phyloP scores from a whole-genome alignment of 192 early-diverging fungal genomes.

The Dimargaris xerosporica region DNA sequence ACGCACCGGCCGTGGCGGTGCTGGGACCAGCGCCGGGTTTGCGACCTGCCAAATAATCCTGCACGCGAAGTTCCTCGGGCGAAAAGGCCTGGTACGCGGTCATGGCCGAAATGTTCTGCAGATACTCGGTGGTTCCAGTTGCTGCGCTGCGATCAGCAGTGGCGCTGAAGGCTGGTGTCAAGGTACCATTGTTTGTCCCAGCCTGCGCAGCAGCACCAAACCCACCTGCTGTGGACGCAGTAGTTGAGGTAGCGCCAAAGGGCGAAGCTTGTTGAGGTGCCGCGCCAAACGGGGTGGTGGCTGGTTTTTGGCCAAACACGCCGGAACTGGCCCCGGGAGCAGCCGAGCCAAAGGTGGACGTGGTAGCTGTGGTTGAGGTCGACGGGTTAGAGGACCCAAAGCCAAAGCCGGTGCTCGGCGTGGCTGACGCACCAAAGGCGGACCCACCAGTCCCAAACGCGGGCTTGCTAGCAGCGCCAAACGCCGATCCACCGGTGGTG shows the following conservation, averaged over 20 bases:
- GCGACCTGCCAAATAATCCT: constrained; percentile 76
- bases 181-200: constrained; percentile 23
- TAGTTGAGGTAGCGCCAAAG: constrained; percentile 27
- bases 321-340: neutral
- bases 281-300: constrained; percentile 16
- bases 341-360: neutral
- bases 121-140: constrained; percentile 38
- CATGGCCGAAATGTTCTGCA: constrained; percentile 69
- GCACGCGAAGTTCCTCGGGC: constrained; percentile 75
- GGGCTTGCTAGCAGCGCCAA: neutral
- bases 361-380: no score
- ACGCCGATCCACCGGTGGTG: constrained; percentile 9
- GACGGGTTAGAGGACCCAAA: no score
- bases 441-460: neutral
- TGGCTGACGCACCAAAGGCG: neutral
- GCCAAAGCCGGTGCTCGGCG: neutral
- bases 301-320: neutral
- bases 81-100: constrained; percentile 69
- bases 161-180: constrained; percentile 20
- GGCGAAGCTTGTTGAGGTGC: constrained; percentile 15
- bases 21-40: neutral
- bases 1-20: constrained; percentile 7
- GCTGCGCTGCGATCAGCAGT: constrained; percentile 37
- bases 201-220: constrained; percentile 22
- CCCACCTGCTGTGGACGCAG: constrained; percentile 21